A percentile compares a stretch with the other conserved stretches of the same genome.
These are phyloP conservation scores for Petasospora fabianii DNA, from an alignment of 1,139 yeast species.

Conservation along the genomic window DNA sequence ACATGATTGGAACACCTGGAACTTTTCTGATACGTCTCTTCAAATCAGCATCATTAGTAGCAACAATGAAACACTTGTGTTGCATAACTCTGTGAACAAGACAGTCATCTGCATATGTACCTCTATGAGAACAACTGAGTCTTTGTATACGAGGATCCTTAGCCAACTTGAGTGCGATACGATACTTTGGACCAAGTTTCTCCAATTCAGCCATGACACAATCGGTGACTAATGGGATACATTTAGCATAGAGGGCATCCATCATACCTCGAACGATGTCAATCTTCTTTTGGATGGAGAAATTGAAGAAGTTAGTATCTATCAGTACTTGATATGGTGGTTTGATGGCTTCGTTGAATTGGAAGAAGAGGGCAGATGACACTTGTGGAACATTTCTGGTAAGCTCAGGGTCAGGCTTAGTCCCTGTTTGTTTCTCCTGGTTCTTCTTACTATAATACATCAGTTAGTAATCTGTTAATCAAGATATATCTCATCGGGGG, in stretches of 20 bases:
- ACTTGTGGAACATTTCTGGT: constrained; percentile 92
- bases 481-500: too few relatives aligned
- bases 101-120: constrained; percentile 98
- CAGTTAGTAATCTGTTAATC: constrained; percentile 4
- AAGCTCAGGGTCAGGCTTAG: constrained; percentile 69
- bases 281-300: constrained; percentile 90
- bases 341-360: constrained; percentile 86
- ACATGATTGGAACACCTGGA: constrained; percentile 95
- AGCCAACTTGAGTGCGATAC: constrained; percentile 89
- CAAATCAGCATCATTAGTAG: constrained; percentile 97
- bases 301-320: constrained; percentile 95
- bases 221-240: constrained; percentile 93
- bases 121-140: constrained; percentile 85
- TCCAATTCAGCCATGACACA: constrained; percentile 98
- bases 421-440: constrained; percentile 32
- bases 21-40: constrained; percentile 91
- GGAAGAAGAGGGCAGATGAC: constrained; percentile 91
- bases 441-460: constrained; percentile 32
- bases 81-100: constrained; percentile 88
- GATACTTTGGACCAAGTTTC: constrained; percentile 88
- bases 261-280: constrained; percentile 93
- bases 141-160: constrained; percentile 90
- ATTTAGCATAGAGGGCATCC: constrained; percentile 92
- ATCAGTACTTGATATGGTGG: constrained; percentile 96
- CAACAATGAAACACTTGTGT: constrained; percentile 95